Evolutionary conservation across 2,329 filamentous ascomycete species (phyloP).

Genomic region (Sordariomycetes sp.): DNA sequence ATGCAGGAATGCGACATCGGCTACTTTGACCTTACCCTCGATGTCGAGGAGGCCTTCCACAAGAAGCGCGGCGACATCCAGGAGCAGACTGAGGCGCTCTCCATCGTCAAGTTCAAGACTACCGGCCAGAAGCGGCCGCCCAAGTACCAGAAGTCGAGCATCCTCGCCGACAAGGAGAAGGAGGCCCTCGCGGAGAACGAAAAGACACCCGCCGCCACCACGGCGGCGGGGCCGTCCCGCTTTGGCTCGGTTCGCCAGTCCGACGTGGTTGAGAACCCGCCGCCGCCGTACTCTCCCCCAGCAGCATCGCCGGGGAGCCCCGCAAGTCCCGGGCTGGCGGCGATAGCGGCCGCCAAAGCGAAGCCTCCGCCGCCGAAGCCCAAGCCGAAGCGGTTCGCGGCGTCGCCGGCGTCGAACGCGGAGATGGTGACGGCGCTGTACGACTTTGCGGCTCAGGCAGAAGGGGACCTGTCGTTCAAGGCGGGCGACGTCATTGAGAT

Average conservation of each 20-base stretch:
- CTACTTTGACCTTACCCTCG: slow-evolving; percentile 87
- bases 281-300: slow-evolving; percentile 59
- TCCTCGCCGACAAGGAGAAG: slow-evolving; percentile 18
- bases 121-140: slow-evolving; percentile 57
- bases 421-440: slow-evolving; percentile 88
- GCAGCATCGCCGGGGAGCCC: slow-evolving; percentile 8
- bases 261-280: slow-evolving; percentile 44
- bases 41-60: slow-evolving; percentile 85
- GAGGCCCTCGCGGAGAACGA: slow-evolving; percentile 33
- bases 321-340: slow-evolving; percentile 28
- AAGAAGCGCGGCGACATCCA: slow-evolving; percentile 83
- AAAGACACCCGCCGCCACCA: slow-evolving; percentile 39
- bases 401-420: slow-evolving; percentile 43
- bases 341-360: slow-evolving; percentile 42
- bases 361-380: slow-evolving; percentile 68
- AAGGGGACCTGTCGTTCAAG: slow-evolving; percentile 84
- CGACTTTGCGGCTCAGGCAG: slow-evolving; percentile 91
- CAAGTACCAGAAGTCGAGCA: slow-evolving; percentile 32
- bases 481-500: slow-evolving; percentile 89
- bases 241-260: slow-evolving; percentile 22
- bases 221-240: slow-evolving; percentile 24
- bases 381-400: slow-evolving; percentile 66
- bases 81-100: slow-evolving; percentile 70
- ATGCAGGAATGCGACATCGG: slow-evolving; percentile 98
- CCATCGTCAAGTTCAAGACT: slow-evolving; percentile 86